Evolutionary conservation across 306 rosid genomes (phyloP).

Genomic region (Vicia faba): DNA sequence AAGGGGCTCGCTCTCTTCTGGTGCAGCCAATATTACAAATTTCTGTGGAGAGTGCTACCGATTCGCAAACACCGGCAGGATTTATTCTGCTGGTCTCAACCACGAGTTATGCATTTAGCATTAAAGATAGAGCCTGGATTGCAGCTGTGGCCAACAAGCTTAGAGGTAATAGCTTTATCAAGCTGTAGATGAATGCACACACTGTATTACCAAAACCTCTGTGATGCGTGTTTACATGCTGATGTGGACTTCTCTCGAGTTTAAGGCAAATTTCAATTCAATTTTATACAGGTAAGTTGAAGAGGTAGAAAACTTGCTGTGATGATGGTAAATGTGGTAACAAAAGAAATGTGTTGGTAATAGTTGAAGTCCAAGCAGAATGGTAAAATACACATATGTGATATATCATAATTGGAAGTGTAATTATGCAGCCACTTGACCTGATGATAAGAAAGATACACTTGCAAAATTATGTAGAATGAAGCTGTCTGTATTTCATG

Average conservation of each 20-base stretch:
- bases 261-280: background rate
- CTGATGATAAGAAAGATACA: background rate
- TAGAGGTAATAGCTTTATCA: conserved; percentile 34
- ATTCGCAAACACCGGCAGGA: conserved; percentile 47
- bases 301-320: conserved; percentile 48
- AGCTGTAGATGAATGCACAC: background rate
- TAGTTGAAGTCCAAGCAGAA: conserved; percentile 27
- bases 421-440: background rate
- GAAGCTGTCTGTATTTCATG: background rate
- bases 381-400: conserved; percentile 51
- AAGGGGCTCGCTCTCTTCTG: conserved; percentile 70
- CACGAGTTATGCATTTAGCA: conserved; percentile 69
- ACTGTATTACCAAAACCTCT: background rate
- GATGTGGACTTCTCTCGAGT: background rate
- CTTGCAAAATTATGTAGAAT: background rate
- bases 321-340: conserved; percentile 13
- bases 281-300: background rate
- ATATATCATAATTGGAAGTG: conserved; percentile 40
- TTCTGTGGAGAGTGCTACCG: conserved; percentile 37
- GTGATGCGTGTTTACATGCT: background rate
- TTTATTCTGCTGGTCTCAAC: conserved; percentile 73
- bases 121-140: conserved; percentile 84
- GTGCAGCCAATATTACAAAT: conserved; percentile 66
- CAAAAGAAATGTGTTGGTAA: background rate
- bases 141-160: conserved; percentile 72